Base-by-base conservation (phyloP, 306 rosid genomes). In the Arachis stenosperma region DNA sequence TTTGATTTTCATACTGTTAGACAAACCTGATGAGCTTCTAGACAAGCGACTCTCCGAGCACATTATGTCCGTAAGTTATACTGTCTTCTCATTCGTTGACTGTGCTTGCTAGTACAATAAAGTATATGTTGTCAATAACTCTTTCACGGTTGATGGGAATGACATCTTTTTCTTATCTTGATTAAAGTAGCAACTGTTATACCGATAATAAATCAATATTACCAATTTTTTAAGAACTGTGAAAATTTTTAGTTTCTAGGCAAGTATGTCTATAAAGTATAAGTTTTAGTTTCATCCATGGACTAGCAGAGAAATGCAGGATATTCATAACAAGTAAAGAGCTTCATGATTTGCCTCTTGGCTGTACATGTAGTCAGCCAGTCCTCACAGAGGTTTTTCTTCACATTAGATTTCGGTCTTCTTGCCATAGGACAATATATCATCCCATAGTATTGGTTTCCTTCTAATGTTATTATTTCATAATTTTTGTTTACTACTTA, bases 21-120 rank as follows among this genome's bases (percentile, higher is more conserved):
- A 94, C 83, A 89, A 94, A 81, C 98, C 97, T 15, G 92, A 91
- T 83, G 98, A 91, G 83, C 84, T 91, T 82, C 72, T 89, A 80
- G 98, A 94, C 84, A 94, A 91, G 83, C 92, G 83, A 85, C 85
- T 94, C 62, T 94, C 96, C 0, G 97, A 94, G 78, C 98, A 94
- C 87, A 91, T 94, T 74, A 91, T 94, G 97, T 87, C 97, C 7
- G 98, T 94, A 85, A 91, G 96, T 88, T 65, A 59, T 70, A 30
- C 72, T 40, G 17, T 74, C 74, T 73, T 55, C 41, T 59, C 75
- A 65, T 74, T 74, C 71, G 59, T 71, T 43, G 5, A 43, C 3
- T 1, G 54, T 61, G 62, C 61, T 65, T 66, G 47, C 41, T 54
- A 66, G 61, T 36, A 30, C 44, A 66, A 66, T 65, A 37, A 75